These are phyloP conservation scores for Piromyces finnis DNA, from an alignment of 192 early-diverging fungal genomes.

Conservation along the genomic window DNA sequence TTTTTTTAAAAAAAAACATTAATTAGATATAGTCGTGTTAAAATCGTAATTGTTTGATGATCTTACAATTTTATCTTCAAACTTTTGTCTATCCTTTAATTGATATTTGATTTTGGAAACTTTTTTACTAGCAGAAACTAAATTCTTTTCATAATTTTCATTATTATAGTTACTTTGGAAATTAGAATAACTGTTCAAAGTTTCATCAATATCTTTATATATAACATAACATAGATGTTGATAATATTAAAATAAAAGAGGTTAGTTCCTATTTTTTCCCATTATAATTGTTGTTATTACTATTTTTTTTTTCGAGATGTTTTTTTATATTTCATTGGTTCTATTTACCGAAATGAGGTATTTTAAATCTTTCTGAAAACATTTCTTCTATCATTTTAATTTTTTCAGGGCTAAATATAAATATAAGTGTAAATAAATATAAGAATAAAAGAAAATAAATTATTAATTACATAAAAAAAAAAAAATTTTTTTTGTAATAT, in stretches of 20 bases:
- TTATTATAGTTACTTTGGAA: slow-evolving; percentile 35
- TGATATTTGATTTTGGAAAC: slow-evolving; percentile 16
- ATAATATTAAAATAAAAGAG: not conserved
- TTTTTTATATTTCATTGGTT: slow-evolving; percentile 7
- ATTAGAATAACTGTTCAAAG: slow-evolving; percentile 37
- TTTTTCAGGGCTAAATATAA: not conserved
- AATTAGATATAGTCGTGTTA: no score
- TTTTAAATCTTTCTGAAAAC: not conserved
- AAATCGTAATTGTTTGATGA: no score
- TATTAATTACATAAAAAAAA: no score
- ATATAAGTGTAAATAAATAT: not conserved
- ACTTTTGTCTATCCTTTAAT: slow-evolving; percentile 18
- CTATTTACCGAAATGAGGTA: slow-evolving; percentile 8
- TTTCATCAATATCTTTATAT: slow-evolving; percentile 23
- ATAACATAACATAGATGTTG: no score
- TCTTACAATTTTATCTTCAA: slow-evolving; percentile 33
- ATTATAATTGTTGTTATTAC: no score
- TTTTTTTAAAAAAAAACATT: no score
- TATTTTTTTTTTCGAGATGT: no score
- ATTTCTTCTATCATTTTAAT: not conserved
- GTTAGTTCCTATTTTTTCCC: no score
- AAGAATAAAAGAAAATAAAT: not conserved
- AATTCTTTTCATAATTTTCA: slow-evolving; percentile 27
- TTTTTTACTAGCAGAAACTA: slow-evolving; percentile 24
- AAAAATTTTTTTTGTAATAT: no score